Conservation (phyloP, 1,139 yeast species). For the Candida tetrigidarum region DNA sequence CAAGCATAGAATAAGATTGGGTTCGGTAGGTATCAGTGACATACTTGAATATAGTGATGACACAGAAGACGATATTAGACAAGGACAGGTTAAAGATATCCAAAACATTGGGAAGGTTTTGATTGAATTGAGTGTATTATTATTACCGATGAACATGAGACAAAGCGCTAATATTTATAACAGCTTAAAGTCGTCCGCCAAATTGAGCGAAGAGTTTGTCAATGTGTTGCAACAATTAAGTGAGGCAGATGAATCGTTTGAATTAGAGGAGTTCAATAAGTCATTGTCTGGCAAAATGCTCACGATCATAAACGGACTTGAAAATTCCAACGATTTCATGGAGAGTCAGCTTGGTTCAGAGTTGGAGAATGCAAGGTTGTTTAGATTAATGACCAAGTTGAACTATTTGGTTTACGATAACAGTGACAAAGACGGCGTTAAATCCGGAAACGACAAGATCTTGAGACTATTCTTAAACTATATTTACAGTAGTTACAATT, state of each 20-base stretch:
- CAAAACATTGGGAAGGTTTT: slow-evolving; percentile 59
- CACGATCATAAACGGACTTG: slow-evolving; percentile 54
- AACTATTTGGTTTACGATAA: slow-evolving; percentile 72
- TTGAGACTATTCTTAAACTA: slow-evolving; percentile 81
- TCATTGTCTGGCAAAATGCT: slow-evolving; percentile 46
- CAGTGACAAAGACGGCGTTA: slow-evolving; percentile 65
- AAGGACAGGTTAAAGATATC: slow-evolving; percentile 44
- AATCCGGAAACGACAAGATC: slow-evolving; percentile 76
- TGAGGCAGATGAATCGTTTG: slow-evolving; percentile 18
- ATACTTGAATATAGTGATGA: slow-evolving; percentile 46
- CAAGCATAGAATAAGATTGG: slow-evolving; percentile 70
- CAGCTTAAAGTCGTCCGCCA: slow-evolving; percentile 21
- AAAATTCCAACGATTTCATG: slow-evolving; percentile 61
- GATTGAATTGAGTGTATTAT: slow-evolving; percentile 54
- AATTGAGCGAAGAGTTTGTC: slow-evolving; percentile 29
- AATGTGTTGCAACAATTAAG: slow-evolving; percentile 21
- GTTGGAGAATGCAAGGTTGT: slow-evolving; percentile 86
- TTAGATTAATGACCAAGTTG: slow-evolving; percentile 79
- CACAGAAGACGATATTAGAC: slow-evolving; percentile 6
- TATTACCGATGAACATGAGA: slow-evolving; percentile 36
- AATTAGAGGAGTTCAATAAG: slow-evolving; percentile 32
- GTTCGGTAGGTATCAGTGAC: slow-evolving; percentile 75
- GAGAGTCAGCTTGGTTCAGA: slow-evolving; percentile 74
- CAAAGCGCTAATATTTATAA: slow-evolving; percentile 14
- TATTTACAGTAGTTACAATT: slow-evolving; percentile 82